Base-by-base conservation (phyloP, 257 asterid species). In the Linaria vulgaris region DNA sequence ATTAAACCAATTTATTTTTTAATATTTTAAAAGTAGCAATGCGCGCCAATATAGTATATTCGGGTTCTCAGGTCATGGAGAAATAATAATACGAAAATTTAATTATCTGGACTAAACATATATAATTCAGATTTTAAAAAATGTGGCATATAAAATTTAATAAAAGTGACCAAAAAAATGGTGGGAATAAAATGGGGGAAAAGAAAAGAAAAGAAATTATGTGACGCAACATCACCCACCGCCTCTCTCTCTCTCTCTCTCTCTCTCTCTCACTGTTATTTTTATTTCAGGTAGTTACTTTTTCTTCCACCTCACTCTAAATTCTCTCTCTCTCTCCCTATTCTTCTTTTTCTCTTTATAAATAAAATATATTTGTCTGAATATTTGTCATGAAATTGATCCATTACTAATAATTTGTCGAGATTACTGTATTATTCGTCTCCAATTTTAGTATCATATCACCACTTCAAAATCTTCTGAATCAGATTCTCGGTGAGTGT, bases 401-500 rank as follows among this genome's bases (percentile, higher is more conserved):
- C 66, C 30, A 30, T 59, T 39, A 10, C 17, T 48, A 37, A 70
- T 48, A 68, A 74, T 67, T 67, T 34, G 68, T 71, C 75, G 75
- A 71, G 34, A 70, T 64, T 39, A 23, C 79, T 27, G 46, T 20
- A 1, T 13, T 9, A 30, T 9, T 38, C 21, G 63, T 30, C 59
- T 65, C 53, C 50, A 22, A 20, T 57, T 46, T 19, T 54, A 16
- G 27, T 17, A 23, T n/a, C 13, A 17, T 31, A 15, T 31, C 69
- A 16, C 48, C 51, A 31, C 39, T 47, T 22, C n/a, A n/a, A n/a
- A n/a, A n/a, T 63, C 54, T 38, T 20, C 70, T 22, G 43, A 69
- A 39, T 27, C 51, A 15, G 22, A 44, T 70, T 59, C 55, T 49
- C 74, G 57, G 80, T 78, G 63, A 74, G 83, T 71, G 60, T n/a